Evolutionary conservation across 108 stramenopile species (phyloP).

Genomic region (Nannochloropsis gaditana): DNA sequence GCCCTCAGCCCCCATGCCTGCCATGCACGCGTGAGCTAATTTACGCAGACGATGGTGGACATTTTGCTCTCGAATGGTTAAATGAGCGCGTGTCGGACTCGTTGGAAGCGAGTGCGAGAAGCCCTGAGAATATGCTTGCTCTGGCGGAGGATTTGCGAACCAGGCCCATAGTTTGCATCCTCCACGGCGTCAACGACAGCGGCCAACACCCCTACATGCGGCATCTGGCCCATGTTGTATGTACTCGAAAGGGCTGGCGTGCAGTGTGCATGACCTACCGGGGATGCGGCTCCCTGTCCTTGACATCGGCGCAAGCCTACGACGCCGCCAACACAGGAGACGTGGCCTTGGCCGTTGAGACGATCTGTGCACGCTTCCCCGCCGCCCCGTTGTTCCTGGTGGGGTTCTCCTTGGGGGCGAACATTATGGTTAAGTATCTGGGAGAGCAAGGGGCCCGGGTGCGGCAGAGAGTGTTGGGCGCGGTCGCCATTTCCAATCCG

Average conservation of each 20-base stretch:
- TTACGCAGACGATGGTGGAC: not conserved
- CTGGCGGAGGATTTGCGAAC: not conserved
- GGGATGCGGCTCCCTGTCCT: slow-evolving; percentile 17
- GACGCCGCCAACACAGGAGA: slow-evolving; percentile 5
- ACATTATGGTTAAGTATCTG: slow-evolving; percentile 22
- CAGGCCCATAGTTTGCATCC: not conserved
- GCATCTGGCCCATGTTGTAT: not conserved
- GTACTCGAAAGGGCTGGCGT: slow-evolving; percentile 20
- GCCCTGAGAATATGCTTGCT: not conserved
- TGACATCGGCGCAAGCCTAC: not conserved
- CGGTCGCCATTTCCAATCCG: slow-evolving; percentile 15
- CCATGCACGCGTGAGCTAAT: not conserved
- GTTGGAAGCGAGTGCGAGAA: not conserved
- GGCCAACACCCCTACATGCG: not conserved
- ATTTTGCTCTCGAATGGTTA: not conserved
- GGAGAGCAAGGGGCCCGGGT: slow-evolving; percentile 10
- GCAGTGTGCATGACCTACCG: not conserved
- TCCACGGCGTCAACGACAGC: slow-evolving; percentile 20
- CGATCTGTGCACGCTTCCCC: not conserved
- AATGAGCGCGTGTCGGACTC: not conserved
- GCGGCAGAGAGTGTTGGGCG: not conserved
- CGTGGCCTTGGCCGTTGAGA: not conserved
- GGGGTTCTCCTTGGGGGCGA: slow-evolving; percentile 22
- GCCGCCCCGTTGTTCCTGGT: not conserved
- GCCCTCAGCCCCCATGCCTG: not conserved